A percentile compares a stretch with the other conserved stretches of the same genome.
These are phyloP conservation scores for Microcyclospora pomicola DNA, from an alignment of 2,329 filamentous ascomycete species.

Conservation along the genomic window DNA sequence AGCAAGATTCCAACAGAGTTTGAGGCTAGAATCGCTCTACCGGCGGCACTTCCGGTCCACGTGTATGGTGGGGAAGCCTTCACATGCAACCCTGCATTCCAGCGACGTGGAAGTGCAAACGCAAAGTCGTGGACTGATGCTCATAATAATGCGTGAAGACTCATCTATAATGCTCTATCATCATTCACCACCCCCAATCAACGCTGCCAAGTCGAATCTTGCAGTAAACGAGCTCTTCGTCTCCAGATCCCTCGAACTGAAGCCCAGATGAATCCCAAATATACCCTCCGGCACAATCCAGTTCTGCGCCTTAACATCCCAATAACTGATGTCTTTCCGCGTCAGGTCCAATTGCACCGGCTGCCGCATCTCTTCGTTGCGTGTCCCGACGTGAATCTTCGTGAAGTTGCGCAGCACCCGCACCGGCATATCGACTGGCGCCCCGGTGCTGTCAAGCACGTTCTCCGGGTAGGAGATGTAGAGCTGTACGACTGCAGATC, in stretches of 20 bases:
- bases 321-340: conserved; percentile 23
- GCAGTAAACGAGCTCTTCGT: no score
- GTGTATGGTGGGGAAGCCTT: no score
- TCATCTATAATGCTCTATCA: no score
- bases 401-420: conserved; percentile 32
- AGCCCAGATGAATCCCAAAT: conserved; percentile 19
- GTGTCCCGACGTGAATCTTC: conserved; percentile 23
- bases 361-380: conserved; percentile 8
- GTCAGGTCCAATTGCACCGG: conserved; percentile 18
- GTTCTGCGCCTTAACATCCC: conserved; percentile 23
- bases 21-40: no score
- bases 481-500: conserved; percentile 43
- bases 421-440: conserved; percentile 31
- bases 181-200: no score
- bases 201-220: no score
- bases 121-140: no score
- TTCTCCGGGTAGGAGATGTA: conserved; percentile 35
- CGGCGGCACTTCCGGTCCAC: no score
- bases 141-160: no score
- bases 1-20: no score
- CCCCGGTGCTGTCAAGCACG: conserved; percentile 13
- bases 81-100: no score
- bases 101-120: no score
- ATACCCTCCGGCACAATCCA: conserved; percentile 23
- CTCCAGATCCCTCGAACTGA: conserved; percentile 25